Evolutionary conservation across 2,329 filamentous ascomycete species (phyloP), one percentile per base, ranked within the genome.

Genomic region (Colletotrichum spaethianum): DNA sequence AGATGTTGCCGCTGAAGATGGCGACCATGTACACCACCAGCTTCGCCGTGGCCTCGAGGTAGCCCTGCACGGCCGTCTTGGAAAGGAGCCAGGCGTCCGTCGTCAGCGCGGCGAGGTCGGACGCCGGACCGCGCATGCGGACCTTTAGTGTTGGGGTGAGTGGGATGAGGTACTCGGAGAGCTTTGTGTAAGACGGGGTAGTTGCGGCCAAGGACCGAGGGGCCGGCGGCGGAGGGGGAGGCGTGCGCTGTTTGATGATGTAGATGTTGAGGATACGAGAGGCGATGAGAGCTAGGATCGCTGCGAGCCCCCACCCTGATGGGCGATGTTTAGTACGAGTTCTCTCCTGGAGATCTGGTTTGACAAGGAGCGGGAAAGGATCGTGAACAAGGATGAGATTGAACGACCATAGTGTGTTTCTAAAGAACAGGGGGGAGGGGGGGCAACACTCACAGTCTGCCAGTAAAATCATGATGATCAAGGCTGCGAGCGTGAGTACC

Each of bases 71-170:
- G 33, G 82, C 79, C 0, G 86, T 89, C 77, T 87, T 85, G 48
- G 85, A 81, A 14, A 85, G 82, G 56, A 92, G 79, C 90, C 89
- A 92, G 36, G 83, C 76, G 3, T 87, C 86, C 3, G 87, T 86
- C 1, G 89, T 91, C 50, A 92, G 84, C 38, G 89, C 89, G 68
- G 89, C 88, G 8, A 92, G 82, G 76, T 92, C 90, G 40, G 87
- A 83, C 9, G 86, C 82, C 4, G 82, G 77, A 5, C 90, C 91
- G 36, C 85, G 84, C 52, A 92, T 82, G 16, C 86, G 81, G 1
- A 91, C 83, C 75, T 84, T 85, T 0, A 86, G 82, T 52, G 87
- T 87, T 31, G 84, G 82, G 26, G 85, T 86, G 4, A 91, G 82
- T 36, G 89, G 84, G 31, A 91, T 81, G 2, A 86, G 79, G 63